Evolutionary conservation across 148 eudicot species (phyloP).

Genomic region (Rhododendron molle): DNA sequence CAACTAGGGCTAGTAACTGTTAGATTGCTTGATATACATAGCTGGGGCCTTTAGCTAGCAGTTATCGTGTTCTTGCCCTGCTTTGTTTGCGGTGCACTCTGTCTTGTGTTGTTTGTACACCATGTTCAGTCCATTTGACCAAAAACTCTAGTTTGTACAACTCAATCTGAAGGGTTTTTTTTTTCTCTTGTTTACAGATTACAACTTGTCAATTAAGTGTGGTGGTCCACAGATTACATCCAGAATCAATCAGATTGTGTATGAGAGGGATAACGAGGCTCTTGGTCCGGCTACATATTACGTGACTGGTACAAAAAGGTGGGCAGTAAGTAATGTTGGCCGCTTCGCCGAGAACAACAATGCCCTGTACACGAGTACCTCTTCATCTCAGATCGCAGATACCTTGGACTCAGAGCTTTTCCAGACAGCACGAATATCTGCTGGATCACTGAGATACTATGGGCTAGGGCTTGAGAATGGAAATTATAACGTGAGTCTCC

Average conservation of each 20-base stretch:
- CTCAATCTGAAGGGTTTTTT: not conserved
- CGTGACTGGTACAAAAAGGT: conserved; percentile 37
- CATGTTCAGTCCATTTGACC: not conserved
- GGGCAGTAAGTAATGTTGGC: conserved; percentile 85
- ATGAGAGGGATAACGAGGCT: conserved; percentile 49
- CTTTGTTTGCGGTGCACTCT: not conserved
- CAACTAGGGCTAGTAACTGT: not conserved
- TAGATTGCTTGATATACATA: not conserved
- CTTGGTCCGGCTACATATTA: conserved; percentile 67
- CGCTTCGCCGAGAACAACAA: conserved; percentile 31
- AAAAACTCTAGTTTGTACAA: not conserved
- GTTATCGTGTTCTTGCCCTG: not conserved
- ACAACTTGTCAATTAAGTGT: conserved; percentile 63
- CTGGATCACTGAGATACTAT: conserved; percentile 76
- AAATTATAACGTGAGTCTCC: conserved; percentile 58
- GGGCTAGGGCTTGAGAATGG: conserved; percentile 86
- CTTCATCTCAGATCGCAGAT: conserved; percentile 38
- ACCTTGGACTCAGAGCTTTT: conserved; percentile 61
- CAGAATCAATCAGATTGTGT: conserved; percentile 23
- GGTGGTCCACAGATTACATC: conserved; percentile 62
- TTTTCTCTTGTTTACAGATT: conserved; percentile 37
- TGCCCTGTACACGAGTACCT: conserved; percentile 23
- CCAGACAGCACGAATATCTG: conserved; percentile 63
- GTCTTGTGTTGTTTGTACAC: not conserved
- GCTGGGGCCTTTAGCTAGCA: too few relatives aligned